phyloP scores from a whole-genome alignment of 2,329 filamentous ascomycete species.

The Ophidiomyces ophidiicola region DNA sequence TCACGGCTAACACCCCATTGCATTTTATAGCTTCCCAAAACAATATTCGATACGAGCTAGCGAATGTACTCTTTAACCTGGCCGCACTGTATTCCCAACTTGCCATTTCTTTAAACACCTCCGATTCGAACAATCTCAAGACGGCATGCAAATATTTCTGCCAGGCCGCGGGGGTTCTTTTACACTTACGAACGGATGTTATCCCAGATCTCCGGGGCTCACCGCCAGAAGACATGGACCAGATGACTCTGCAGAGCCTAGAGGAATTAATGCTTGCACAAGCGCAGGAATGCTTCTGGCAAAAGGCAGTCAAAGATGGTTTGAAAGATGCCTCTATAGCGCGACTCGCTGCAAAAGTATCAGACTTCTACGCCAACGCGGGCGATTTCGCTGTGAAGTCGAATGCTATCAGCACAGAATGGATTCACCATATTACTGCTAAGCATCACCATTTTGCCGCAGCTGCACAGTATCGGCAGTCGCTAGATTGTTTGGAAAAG shows the following conservation, averaged over 20 bases:
- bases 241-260: conserved; percentile 69
- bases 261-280: conserved; percentile 78
- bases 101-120: conserved; percentile 65
- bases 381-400: conserved; percentile 80
- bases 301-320: conserved; percentile 86
- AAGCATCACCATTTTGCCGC: conserved; percentile 97
- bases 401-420: conserved; percentile 77
- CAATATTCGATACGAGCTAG: conserved; percentile 67
- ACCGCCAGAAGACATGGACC: conserved; percentile 92
- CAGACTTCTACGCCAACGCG: conserved; percentile 75
- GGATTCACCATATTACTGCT: conserved; percentile 95
- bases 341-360: conserved; percentile 79
- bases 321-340: conserved; percentile 88
- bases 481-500: conserved; percentile 85
- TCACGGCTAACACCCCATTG: not conserved
- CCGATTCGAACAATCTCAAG: conserved; percentile 71
- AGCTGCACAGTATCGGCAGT: conserved; percentile 83
- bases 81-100: conserved; percentile 89
- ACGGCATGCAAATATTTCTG: conserved; percentile 82
- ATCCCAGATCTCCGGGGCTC: conserved; percentile 71
- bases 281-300: conserved; percentile 96
- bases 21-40: conserved; percentile 43
- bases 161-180: conserved; percentile 70
- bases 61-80: conserved; percentile 87
- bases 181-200: conserved; percentile 61